Conservation (phyloP, 768 basidiomycete species). For the Wakefieldia striispora region DNA sequence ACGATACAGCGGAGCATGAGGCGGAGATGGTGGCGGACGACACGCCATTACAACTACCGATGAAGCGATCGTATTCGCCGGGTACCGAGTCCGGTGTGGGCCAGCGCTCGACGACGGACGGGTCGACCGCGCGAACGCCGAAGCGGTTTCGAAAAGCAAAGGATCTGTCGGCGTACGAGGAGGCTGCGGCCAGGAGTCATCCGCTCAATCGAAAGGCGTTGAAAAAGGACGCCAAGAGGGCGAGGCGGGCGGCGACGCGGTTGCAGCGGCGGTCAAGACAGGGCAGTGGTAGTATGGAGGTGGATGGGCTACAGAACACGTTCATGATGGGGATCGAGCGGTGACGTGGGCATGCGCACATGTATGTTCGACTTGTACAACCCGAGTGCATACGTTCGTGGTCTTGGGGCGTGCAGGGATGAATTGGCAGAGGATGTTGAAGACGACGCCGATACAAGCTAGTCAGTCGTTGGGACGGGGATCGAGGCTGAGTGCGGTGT, state of each 20-base stretch:
- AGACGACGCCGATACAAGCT: conserved; percentile 47
- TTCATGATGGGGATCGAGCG: conserved; percentile 22
- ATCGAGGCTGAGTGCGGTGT: too few relatives aligned
- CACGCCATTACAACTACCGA: conserved; percentile 31
- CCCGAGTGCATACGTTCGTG: too few relatives aligned
- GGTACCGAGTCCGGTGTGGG: not conserved
- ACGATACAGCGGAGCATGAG: conserved; percentile 38
- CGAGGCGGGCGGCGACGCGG: conserved; percentile 49
- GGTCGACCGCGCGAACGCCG: conserved; percentile 32
- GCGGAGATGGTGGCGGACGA: conserved; percentile 41
- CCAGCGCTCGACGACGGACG: not conserved
- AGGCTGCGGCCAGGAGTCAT: conserved; percentile 38
- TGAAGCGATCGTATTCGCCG: conserved; percentile 24
- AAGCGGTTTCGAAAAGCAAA: conserved; percentile 62
- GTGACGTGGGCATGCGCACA: conserved; percentile 4
- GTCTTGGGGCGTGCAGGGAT: conserved; percentile 44
- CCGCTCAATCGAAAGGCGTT: conserved; percentile 58
- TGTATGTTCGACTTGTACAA: too few relatives aligned
- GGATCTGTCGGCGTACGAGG: conserved; percentile 53
- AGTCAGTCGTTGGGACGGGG: too few relatives aligned
- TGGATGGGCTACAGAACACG: conserved; percentile 24
- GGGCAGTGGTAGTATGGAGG: conserved; percentile 32
- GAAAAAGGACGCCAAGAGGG: conserved; percentile 65
- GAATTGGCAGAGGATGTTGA: conserved; percentile 39
- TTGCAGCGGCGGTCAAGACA: conserved; percentile 3